phyloP scores from a whole-genome alignment of 208 protist species.

The Wallacemonas sp. region DNA sequence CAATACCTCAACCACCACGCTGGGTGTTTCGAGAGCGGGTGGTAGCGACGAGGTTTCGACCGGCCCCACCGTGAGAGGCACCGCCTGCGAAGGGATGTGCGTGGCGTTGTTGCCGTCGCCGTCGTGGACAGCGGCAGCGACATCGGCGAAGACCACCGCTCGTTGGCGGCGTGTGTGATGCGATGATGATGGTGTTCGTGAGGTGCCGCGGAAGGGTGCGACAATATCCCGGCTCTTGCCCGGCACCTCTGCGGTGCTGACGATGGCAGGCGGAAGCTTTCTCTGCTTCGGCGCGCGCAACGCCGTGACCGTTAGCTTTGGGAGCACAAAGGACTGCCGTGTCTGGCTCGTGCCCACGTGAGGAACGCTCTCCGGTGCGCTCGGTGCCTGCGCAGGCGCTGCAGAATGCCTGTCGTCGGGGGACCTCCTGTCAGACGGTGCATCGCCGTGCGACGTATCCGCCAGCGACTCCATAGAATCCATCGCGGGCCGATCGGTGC shows the following conservation, averaged over 20 bases:
- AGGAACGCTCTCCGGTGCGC: no score
- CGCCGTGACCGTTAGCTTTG: slow-evolving; percentile 3
- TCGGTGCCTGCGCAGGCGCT: no score
- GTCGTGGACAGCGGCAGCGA: not conserved
- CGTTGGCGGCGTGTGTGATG: not conserved
- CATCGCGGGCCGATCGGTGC: no score
- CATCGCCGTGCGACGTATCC: no score
- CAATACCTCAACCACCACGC: not conserved
- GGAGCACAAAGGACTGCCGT: not conserved
- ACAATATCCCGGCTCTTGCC: not conserved
- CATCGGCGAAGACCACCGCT: not conserved
- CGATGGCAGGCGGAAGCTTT: not conserved
- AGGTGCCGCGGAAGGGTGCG: not conserved
- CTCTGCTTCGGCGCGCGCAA: not conserved
- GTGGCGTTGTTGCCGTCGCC: not conserved
- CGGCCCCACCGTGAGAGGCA: no score
- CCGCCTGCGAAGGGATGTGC: not conserved
- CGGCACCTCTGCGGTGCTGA: not conserved
- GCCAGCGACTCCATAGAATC: no score
- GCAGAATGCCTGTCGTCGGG: no score
- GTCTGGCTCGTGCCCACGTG: no score
- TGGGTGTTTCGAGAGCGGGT: not conserved
- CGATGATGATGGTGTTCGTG: not conserved
- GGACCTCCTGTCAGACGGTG: no score
- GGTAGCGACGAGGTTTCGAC: no score